Conservation (phyloP, 192 early-diverging fungal genomes). For the Helicostylum pulchrum region DNA sequence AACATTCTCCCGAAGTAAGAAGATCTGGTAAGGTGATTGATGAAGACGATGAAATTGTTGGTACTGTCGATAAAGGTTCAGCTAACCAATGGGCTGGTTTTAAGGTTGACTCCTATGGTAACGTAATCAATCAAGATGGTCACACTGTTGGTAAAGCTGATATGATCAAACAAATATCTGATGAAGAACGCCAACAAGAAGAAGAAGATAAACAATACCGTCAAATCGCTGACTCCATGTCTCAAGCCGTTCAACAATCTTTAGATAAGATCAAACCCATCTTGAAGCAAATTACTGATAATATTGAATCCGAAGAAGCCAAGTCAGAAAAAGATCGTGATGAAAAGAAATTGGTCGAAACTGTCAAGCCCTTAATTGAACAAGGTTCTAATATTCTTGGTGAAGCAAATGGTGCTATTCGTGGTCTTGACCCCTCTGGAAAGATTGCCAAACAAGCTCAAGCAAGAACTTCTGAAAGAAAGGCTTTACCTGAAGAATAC, state of each 20-base stretch:
- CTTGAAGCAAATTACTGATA: conserved; percentile 22
- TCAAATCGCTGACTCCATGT: conserved; percentile 18
- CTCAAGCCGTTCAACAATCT: conserved; percentile 5
- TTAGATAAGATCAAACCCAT: conserved; percentile 19
- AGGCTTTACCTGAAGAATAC: conserved; percentile 20
- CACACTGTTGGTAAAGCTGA: conserved; percentile 21
- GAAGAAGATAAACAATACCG: conserved; percentile 17
- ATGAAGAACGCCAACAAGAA: conserved; percentile 14
- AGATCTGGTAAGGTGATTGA: conserved; percentile 13
- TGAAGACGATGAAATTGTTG: conserved; percentile 1
- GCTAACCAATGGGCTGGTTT: conserved; percentile 6
- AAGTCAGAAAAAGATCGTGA: conserved; percentile 25
- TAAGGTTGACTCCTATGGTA: conserved; percentile 13
- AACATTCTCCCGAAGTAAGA: conserved; percentile 4
- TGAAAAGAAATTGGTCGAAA: conserved; percentile 21
- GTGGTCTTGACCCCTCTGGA: conserved; percentile 19
- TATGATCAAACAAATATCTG: not conserved
- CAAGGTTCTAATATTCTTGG: conserved; percentile 19
- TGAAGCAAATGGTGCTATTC: conserved; percentile 27
- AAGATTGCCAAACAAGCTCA: conserved; percentile 21
- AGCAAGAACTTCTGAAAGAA: conserved; percentile 11
- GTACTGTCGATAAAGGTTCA: not conserved
- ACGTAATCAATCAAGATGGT: conserved; percentile 11
- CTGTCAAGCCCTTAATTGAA: conserved; percentile 22
- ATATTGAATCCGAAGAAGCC: conserved; percentile 19